Base-by-base conservation (phyloP, 768 basidiomycete genomes). In the Cytidiella melzeri region DNA sequence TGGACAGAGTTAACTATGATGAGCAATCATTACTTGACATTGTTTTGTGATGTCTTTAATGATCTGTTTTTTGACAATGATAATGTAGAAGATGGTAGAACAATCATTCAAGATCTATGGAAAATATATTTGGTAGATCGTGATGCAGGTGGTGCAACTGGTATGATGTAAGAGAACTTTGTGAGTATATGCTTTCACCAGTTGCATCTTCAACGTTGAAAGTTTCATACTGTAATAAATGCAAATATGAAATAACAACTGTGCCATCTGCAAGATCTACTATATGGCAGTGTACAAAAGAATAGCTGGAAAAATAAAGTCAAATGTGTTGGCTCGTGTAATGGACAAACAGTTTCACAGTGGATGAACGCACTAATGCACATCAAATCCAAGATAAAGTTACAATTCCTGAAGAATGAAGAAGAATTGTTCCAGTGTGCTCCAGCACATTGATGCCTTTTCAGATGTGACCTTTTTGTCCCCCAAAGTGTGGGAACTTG, bases 281-380 rank as follows among this genome's bases (percentile, higher is more conserved):
- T 34, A 55, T 57, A 73, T 65, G 0, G 64, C 54, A n/a, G 49
- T 53, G 38, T 34, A 7, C 30, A 34, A 34, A 34, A 15, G 30
- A n/a, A n/a, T 34, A 34, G 30, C 30, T 34, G 30, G 30, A 34
- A 7, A 34, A 34, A 34, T 34, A 34, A 34, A 34, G 30, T 15
- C 7, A 15, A 7, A 34, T 7, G 30, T 7, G 30, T 15, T 34
- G 30, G 30, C 7, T 34, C 30, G 7, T 7, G 7, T 7, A 34
- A 34, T 34, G 30, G 30, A 7, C 30, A 34, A 15, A 34, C 30
- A 34, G 15, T 15, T 7, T 34, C 30, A 7, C 7, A 15, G 9
- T 34, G 30, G 30, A 34, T 34, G 30, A 34, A 34, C 7, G 30
- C 30, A 7, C 7, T 34, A 15, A 7, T 34, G 15, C 7, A 15